Evolutionary conservation across 495 filamentous ascomycete species (phyloP).

Genomic region (Venustampulla echinocandica): DNA sequence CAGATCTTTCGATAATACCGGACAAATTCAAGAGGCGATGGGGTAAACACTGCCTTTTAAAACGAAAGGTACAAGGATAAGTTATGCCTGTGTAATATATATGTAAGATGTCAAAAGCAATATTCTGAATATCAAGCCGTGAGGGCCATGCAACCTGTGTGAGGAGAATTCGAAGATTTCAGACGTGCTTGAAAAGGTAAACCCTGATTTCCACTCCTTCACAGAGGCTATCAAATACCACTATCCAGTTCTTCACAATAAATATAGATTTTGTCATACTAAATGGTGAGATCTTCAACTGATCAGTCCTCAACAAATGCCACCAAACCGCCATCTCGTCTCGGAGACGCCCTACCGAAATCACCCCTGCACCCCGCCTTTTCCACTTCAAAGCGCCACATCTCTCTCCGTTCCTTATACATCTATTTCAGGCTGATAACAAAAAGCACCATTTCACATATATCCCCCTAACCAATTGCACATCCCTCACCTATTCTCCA

Average conservation of each 20-base stretch:
- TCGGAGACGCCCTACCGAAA: neutral
- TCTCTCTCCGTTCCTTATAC: neutral
- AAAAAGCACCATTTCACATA: neutral
- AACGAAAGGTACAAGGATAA: conserved; percentile 33
- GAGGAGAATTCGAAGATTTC: no score
- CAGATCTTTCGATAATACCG: conserved; percentile 60
- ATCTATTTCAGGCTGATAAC: neutral
- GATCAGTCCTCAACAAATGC: no score
- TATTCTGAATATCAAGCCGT: no score
- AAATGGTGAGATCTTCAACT: no score
- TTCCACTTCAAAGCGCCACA: neutral
- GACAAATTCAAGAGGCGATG: conserved; percentile 60
- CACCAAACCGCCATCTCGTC: no score
- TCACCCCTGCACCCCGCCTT: neutral
- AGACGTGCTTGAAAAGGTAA: no score
- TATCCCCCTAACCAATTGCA: neutral
- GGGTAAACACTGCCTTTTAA: conserved; percentile 75
- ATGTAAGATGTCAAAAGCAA: conserved; percentile 5
- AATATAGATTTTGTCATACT: no score
- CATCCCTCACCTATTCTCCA: neutral
- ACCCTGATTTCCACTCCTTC: no score
- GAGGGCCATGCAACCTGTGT: no score
- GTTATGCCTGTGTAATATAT: neutral
- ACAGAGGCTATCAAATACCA: no score
- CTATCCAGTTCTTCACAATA: no score